Base-by-base conservation (phyloP, 768 basidiomycete genomes). In the Lactarius hengduanensis region DNA sequence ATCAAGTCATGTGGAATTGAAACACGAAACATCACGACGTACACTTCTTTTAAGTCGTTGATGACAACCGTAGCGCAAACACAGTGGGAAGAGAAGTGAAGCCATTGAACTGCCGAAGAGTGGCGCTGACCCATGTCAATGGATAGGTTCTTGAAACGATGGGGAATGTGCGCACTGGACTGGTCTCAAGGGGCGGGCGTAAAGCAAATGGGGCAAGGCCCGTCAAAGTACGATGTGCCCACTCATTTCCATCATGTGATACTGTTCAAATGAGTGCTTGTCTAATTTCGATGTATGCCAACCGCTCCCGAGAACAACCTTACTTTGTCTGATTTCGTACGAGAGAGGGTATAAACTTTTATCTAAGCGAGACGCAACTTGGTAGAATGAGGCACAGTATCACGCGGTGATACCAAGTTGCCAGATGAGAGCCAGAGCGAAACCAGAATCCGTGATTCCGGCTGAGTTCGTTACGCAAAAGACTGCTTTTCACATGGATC, bases 61-160 rank as follows among this genome's bases (percentile, higher is more conserved):
- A 63, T 63, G 66, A 67, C 66, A 63, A 60, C 57, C 61, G 61
- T 66, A 30, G 6, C 26, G 26, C 26, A 53, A 50, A 6, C 58
- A 63, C 15, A 45, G 62, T 67, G 66, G 59, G 50, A 67, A 63
- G 58, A 59, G 65, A 67, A 67, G 65, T 57, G 34, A 38, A 47
- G 6, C 22, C 34, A 26, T 28, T 36, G 57, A 58, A 40, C 57
- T 38, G 5, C 41, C 62, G 66, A 67, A 56, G 57, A 55, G 66
- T 28, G 66, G 66, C 66, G 66, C 54, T 60, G 62, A 56, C 54
- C 34, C 66, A 56, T 55, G 28, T 43, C 57, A 63, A 62, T 45
- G 56, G 20, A 6, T 5, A 40, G 16, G 45, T 67, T 59, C 43
- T 60, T 60, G 62, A 63, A 56, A 67, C 58, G 50, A 41, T 40